Percentiles rank a stretch among this genome's conserved stretches.
Conservation (phyloP, 805 yeast species). For the Kluyveromyces siamensis region DNA sequence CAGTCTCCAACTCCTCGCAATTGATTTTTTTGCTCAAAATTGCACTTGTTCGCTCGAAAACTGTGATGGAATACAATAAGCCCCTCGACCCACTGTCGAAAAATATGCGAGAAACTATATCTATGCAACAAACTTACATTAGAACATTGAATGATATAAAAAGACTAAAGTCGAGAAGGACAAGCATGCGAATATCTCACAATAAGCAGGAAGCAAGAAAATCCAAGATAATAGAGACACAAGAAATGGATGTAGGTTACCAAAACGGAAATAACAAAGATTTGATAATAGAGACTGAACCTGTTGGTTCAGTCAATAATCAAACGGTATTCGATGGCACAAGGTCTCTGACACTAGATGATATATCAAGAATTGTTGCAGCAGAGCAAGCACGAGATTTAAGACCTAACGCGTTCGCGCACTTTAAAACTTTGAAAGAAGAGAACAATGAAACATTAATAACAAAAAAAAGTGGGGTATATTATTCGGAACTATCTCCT, state of each 20-base stretch:
- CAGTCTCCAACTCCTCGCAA: constrained; percentile 65
- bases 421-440: constrained; percentile 42
- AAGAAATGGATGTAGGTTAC: constrained; percentile 22
- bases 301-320: constrained; percentile 47
- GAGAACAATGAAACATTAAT: constrained; percentile 14
- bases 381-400: constrained; percentile 93
- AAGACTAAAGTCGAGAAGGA: constrained; percentile 63
- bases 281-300: constrained; percentile 23
- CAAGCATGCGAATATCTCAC: constrained; percentile 41
- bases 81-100: constrained; percentile 8
- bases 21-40: constrained; percentile 69
- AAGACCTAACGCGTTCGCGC: constrained; percentile 86
- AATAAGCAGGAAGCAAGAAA: constrained; percentile 53
- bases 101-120: constrained; percentile 10
- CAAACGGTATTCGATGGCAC: constrained; percentile 56
- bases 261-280: constrained; percentile 19
- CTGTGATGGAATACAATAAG: constrained; percentile 40
- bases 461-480: constrained; percentile 30
- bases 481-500: constrained; percentile 45
- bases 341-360: constrained; percentile 84
- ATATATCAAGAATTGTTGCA: constrained; percentile 93
- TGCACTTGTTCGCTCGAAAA: constrained; percentile 67
- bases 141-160: constrained; percentile 70
- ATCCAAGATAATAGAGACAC: constrained; percentile 55
- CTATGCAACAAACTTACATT: constrained; percentile 46